These are phyloP conservation scores for Achaetomium macrosporum DNA, from an alignment of 2,329 filamentous ascomycete genomes.

Conservation along the genomic window DNA sequence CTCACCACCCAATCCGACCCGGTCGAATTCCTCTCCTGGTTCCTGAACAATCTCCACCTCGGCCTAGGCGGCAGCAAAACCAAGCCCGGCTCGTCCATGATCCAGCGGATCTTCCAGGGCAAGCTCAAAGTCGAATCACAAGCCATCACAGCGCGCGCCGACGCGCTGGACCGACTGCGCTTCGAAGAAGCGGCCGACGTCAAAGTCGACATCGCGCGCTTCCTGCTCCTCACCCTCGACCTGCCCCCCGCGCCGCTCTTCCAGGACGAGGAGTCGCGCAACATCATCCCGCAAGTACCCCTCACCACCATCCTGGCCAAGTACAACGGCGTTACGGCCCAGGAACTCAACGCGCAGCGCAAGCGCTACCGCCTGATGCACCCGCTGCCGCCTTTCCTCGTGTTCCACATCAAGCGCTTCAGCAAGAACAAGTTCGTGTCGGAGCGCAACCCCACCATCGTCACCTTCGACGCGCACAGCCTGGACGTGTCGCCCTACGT, in stretches of 20 bases:
- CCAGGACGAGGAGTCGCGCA: conserved; percentile 88
- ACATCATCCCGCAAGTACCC: conserved; percentile 91
- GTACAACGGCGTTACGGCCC: conserved; percentile 82
- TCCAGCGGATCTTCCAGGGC: conserved; percentile 92
- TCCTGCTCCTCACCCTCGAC: conserved; percentile 89
- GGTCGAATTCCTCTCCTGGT: conserved; percentile 95
- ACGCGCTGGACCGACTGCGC: conserved; percentile 77
- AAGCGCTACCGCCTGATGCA: conserved; percentile 86
- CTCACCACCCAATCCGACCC: conserved; percentile 89
- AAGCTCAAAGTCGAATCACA: conserved; percentile 89
- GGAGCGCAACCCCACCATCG: conserved; percentile 95
- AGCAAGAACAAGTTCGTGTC: conserved; percentile 93
- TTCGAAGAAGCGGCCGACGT: conserved; percentile 89
- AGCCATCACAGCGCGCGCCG: conserved; percentile 84
- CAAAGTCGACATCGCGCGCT: conserved; percentile 69
- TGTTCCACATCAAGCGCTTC: conserved; percentile 97
- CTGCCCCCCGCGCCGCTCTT: conserved; percentile 88
- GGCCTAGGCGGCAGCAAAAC: conserved; percentile 85
- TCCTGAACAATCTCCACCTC: conserved; percentile 90
- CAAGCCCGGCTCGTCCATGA: conserved; percentile 75
- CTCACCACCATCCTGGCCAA: conserved; percentile 79
- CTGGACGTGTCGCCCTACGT: conserved; percentile 89
- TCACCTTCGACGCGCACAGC: conserved; percentile 80
- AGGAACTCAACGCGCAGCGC: conserved; percentile 83
- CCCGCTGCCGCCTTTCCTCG: conserved; percentile 81